Base-by-base conservation (phyloP, 768 basidiomycete genomes). In the Rubroboletus pulcherrimus region DNA sequence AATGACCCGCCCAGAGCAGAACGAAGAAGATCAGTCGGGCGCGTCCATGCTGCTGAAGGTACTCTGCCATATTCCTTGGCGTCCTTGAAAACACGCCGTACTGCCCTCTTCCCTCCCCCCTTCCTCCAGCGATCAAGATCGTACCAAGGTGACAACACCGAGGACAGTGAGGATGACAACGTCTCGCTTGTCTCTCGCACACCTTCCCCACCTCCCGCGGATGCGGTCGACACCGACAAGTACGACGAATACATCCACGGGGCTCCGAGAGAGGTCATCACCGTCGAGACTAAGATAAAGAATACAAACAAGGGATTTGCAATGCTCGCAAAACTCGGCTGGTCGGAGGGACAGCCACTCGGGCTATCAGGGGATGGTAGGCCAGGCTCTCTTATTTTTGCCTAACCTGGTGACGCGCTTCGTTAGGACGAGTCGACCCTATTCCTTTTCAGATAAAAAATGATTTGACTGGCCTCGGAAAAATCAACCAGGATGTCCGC, bases 251-350 rank as follows among this genome's bases (percentile, higher is more conserved):
- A 84, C 66, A 70, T 81, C 49, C 73, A 68, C 31, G 77, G 78
- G 9, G 65, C 75, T 5, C 75, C 75, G 46, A 80, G 75, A 33
- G 91, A 93, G 65, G 77, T 84, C 60, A 80, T 92, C 58, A 92
- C 91, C 8, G 82, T 92, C 52, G 86, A 93, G 49, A 92, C 89
- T 40, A 90, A 79, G 69, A 84, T 93, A 63, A 87, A 87, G 67
- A 77, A 81, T 40, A 79, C 82, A 37, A 93, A 93, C 72, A 89
- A 85, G 64, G 91, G 91, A 12, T 92, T 91, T 67, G 76, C 81
- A 8, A 79, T 93, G 76, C 81, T 93, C 2, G 79, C 84, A 33
- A 92, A 87, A 71, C 80, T 93, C 51, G 91, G 91, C 7, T 93
- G 91, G 91, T 72, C 78, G 0, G 89, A 90, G 65, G 91, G 91